These are phyloP conservation scores for Claviceps pazoutovae DNA, from an alignment of 2,329 filamentous ascomycete species.

Conservation along the genomic window DNA sequence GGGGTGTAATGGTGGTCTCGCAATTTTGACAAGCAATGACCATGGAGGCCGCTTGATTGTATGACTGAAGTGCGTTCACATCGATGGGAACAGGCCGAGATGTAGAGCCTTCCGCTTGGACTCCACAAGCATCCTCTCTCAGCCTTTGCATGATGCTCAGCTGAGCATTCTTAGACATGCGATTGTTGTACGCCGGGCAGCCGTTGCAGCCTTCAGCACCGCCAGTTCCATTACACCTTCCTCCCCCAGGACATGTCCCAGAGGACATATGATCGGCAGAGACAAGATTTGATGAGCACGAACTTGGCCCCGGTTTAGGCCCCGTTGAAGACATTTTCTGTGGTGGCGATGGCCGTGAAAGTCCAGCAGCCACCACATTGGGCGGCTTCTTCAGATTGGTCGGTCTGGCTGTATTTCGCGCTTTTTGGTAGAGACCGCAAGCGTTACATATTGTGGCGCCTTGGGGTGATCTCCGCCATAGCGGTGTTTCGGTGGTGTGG, in stretches of 20 bases:
- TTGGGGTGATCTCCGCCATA: constrained; percentile 87
- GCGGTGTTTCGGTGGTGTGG: constrained; percentile 78
- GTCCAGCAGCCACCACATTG: constrained; percentile 29
- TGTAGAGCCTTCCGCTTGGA: constrained; percentile 11
- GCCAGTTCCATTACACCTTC: constrained; percentile 89
- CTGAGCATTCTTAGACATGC: constrained; percentile 75
- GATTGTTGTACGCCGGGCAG: constrained; percentile 94
- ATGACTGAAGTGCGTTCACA: constrained; percentile 20
- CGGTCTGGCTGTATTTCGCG: constrained; percentile 78
- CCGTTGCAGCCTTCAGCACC: constrained; percentile 90
- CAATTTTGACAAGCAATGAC: constrained; percentile 95
- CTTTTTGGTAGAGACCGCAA: constrained; percentile 88
- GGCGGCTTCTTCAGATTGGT: constrained; percentile 76
- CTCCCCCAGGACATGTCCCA: constrained; percentile 91
- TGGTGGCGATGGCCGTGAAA: constrained; percentile 28
- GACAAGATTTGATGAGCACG: constrained; percentile 54
- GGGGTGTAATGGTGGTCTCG: constrained; percentile 85
- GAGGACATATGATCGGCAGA: constrained; percentile 58
- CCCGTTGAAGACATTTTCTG: constrained; percentile 23
- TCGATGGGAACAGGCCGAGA: constrained; percentile 19
- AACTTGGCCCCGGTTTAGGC: constrained; percentile 26
- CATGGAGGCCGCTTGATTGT: constrained; percentile 19
- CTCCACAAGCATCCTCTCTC: constrained; percentile 20
- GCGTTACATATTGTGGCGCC: constrained; percentile 96
- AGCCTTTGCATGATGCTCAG: constrained; percentile 43